Evolutionary conservation across 2,329 filamentous ascomycete species (phyloP).

Genomic region (Massarina eburnea): DNA sequence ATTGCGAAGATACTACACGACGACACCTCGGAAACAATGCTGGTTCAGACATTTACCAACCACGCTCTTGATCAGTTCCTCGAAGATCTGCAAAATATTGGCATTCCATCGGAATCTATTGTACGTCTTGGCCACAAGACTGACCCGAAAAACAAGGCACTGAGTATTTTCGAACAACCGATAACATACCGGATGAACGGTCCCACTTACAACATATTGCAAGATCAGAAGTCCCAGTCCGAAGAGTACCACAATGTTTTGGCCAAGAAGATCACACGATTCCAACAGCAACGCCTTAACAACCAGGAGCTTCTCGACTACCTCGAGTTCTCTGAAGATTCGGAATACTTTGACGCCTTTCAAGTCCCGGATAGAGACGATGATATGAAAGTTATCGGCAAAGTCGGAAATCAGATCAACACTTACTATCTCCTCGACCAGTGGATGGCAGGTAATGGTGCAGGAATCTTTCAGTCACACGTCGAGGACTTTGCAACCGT

Average conservation of each 20-base stretch:
- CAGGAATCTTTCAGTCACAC: constrained; percentile 47
- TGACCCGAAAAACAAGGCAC: constrained; percentile 49
- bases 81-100: constrained; percentile 63
- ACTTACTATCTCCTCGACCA: constrained; percentile 55
- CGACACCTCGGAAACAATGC: constrained; percentile 53
- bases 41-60: constrained; percentile 71
- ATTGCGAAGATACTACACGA: constrained; percentile 59
- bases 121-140: constrained; percentile 66
- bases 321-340: constrained; percentile 57
- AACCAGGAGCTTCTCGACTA: constrained; percentile 44
- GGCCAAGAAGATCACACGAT: constrained; percentile 11
- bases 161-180: constrained; percentile 52
- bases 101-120: constrained; percentile 54
- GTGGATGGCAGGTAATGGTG: constrained; percentile 54
- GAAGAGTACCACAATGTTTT: constrained; percentile 30
- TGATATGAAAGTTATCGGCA: constrained; percentile 53
- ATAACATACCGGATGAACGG: constrained; percentile 34
- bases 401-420: constrained; percentile 48
- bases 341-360: constrained; percentile 60
- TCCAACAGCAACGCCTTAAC: constrained; percentile 5
- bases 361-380: constrained; percentile 49
- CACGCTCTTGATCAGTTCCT: constrained; percentile 53
- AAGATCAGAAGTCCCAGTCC: constrained; percentile 44
- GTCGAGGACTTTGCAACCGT: constrained; percentile 41
- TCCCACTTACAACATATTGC: constrained; percentile 47